Evolutionary conservation across 495 filamentous ascomycete genomes (phyloP).

Genomic region (Hamigera avellanea): DNA sequence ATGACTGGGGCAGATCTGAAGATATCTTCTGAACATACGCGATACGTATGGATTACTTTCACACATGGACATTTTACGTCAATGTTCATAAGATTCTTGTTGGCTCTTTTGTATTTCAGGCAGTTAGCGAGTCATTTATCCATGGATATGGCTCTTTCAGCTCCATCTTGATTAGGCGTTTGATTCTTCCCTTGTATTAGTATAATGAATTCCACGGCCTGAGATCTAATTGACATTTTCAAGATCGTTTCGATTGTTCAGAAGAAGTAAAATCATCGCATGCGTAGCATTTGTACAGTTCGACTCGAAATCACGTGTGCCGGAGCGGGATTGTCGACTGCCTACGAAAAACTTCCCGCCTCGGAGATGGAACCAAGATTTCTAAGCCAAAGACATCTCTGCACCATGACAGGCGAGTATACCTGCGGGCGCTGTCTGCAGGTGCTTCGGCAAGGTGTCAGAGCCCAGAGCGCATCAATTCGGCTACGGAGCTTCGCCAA

Average conservation of each 20-base stretch:
- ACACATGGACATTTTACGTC: neutral
- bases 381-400: slow-evolving; percentile 6
- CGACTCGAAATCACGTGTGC: neutral
- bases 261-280: no score
- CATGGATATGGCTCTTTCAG: no score
- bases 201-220: no score
- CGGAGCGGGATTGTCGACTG: slow-evolving; percentile 1
- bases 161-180: no score
- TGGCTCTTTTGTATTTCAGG: no score
- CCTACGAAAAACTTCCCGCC: slow-evolving; percentile 2
- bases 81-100: no score
- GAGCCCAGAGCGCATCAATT: slow-evolving; percentile 8
- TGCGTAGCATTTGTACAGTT: no score
- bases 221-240: no score
- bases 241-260: no score
- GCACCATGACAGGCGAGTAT: slow-evolving; percentile 29
- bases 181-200: no score
- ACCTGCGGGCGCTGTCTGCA: slow-evolving; percentile 34
- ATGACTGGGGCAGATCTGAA: slow-evolving; percentile 44
- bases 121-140: no score
- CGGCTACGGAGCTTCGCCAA: slow-evolving; percentile 13
- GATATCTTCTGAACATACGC: slow-evolving; percentile 47
- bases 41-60: neutral
- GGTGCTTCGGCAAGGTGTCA: slow-evolving; percentile 19
- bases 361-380: neutral